Evolutionary conservation across 371 early-diverging fungal species (phyloP).

Genomic region (Sporodiniella umbellata): DNA sequence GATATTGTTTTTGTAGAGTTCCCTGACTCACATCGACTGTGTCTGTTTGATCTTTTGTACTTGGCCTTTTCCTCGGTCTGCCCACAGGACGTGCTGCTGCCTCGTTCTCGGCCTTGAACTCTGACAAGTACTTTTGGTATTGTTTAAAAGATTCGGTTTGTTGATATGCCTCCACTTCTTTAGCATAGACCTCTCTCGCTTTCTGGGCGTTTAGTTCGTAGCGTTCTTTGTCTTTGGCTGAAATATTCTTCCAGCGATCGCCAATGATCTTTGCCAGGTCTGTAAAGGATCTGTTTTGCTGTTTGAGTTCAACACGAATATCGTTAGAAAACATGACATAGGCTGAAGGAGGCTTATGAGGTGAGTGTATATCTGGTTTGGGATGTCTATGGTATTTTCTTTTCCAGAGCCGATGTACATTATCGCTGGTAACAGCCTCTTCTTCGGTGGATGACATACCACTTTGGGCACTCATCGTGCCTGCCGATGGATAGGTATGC

Average conservation of each 20-base stretch:
- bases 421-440: slow-evolving; percentile 35
- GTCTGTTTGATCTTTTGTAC: not conserved
- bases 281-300: slow-evolving; percentile 45
- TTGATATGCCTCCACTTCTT: slow-evolving; percentile 35
- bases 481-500: slow-evolving; percentile 26
- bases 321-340: slow-evolving; percentile 59
- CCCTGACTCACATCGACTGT: not conserved
- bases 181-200: slow-evolving; percentile 37
- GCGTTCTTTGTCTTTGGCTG: slow-evolving; percentile 28
- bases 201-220: slow-evolving; percentile 29
- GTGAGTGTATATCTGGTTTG: slow-evolving; percentile 52
- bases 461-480: slow-evolving; percentile 19
- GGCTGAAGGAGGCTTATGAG: slow-evolving; percentile 52
- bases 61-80: slow-evolving; percentile 25
- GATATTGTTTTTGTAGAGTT: slow-evolving; percentile 17
- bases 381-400: slow-evolving; percentile 53
- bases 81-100: slow-evolving; percentile 36
- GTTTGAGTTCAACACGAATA: slow-evolving; percentile 42
- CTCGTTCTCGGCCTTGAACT: slow-evolving; percentile 46
- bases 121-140: slow-evolving; percentile 43
- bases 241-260: slow-evolving; percentile 43
- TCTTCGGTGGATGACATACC: slow-evolving; percentile 45
- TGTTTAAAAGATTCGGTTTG: slow-evolving; percentile 34
- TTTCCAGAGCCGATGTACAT: slow-evolving; percentile 31
- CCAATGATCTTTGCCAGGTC: slow-evolving; percentile 52